Base-by-base conservation (phyloP, 495 filamentous ascomycete species). In the Aspergillus cristatus region DNA sequence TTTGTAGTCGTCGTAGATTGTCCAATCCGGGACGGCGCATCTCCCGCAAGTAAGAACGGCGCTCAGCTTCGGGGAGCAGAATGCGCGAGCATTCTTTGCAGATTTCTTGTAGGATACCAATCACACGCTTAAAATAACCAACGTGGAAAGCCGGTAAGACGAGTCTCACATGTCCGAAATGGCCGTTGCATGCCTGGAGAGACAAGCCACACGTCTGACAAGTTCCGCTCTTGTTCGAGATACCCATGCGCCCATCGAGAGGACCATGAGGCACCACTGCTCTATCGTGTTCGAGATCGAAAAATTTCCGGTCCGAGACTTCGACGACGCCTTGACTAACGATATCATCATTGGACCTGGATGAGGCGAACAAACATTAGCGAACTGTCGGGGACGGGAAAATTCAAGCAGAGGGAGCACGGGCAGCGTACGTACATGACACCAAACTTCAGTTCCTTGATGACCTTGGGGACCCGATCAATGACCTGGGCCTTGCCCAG, bases 131-230 rank as follows among this genome's bases (percentile, higher is more conserved):
- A 50, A 97, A 80, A 51, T 95, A 98, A 39, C 91, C 91, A 44
- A 97, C 84, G 53, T 97, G 91, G 48, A 96, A 95, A 18, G 82
- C 82, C 4, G 91, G 91, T 8, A 98, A 70, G 6, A 88, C 85
- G 14, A 98, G 73, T 54, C 81, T 75, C 41, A 97, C 79, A 61
- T 94, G 82, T 28, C 91, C 91, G 44, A 96, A 98, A 60, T 98
- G 91, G 16, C 91, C 91, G 44, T 88, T 89, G 57, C 91, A 98
- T 32, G 78, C 70, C 38, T 84, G 71, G 28, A 96, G 64, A 7
- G 72, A 69, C 42, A 80, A 72, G 32, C 81, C 77, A 58, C 91
- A 98, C 14, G 91, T 97, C 38, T 78, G 70, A 59, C 91, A 98
- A 25, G 56, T 62, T 26, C 70, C 79, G 10, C 64, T 74, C 59